These are phyloP conservation scores for Beauveria bassiana DNA, from an alignment of 2,329 filamentous ascomycete genomes.

Conservation along the genomic window DNA sequence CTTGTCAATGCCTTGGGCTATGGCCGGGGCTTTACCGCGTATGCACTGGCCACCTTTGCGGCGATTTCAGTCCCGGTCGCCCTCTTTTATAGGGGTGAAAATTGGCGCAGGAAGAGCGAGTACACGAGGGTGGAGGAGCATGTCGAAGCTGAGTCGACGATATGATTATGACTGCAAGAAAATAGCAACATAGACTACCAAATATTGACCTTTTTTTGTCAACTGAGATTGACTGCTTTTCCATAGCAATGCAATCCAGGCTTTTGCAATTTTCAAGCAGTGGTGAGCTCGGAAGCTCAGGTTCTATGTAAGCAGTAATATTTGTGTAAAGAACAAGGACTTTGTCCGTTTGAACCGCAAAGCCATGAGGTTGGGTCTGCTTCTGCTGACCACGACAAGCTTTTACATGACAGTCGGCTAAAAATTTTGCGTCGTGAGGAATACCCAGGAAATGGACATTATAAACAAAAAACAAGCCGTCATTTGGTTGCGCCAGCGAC, in stretches of 20 bases:
- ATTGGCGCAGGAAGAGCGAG: constrained; percentile 28
- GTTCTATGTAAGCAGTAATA: not conserved
- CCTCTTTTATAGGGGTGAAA: constrained; percentile 41
- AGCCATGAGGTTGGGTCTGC: not conserved
- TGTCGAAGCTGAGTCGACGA: not conserved
- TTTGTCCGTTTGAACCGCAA: not conserved
- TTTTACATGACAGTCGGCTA: not conserved
- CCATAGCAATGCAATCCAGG: too few relatives aligned
- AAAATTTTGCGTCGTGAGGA: not conserved
- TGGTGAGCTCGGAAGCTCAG: too few relatives aligned
- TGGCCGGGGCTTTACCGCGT: not conserved
- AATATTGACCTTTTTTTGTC: too few relatives aligned
- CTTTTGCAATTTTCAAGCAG: too few relatives aligned
- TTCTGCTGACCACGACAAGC: not conserved
- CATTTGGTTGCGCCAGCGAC: not conserved
- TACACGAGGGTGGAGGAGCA: constrained; percentile 9
- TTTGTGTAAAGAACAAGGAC: not conserved
- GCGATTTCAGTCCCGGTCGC: constrained; percentile 44
- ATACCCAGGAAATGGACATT: constrained; percentile 6
- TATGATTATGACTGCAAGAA: not conserved
- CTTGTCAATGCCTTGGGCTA: constrained; percentile 40
- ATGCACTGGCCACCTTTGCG: constrained; percentile 8
- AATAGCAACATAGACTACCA: too few relatives aligned
- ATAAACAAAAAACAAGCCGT: constrained; percentile 2
- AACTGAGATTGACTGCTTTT: not conserved